These are phyloP conservation scores for Serendipita sp. DNA, from an alignment of 768 basidiomycete species.

Conservation along the genomic window DNA sequence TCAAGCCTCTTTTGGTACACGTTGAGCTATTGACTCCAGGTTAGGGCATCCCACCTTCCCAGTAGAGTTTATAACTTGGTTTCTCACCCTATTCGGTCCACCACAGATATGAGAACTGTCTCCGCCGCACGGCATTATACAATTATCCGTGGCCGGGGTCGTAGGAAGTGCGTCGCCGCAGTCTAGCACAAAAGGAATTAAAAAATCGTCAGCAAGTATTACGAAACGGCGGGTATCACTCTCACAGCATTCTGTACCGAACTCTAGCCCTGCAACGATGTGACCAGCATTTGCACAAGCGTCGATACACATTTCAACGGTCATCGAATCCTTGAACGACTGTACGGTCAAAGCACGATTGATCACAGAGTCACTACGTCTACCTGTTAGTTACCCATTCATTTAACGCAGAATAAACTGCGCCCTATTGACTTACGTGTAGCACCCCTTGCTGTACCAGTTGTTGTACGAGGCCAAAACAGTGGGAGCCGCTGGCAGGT, in stretches of 20 bases:
- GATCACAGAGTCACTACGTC: slow-evolving; percentile 33
- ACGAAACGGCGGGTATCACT: too few relatives aligned
- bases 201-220: too few relatives aligned
- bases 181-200: too few relatives aligned
- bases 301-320: slow-evolving; percentile 47
- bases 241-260: background rate
- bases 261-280: slow-evolving; percentile 59
- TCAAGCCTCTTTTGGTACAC: too few relatives aligned
- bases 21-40: too few relatives aligned
- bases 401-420: background rate
- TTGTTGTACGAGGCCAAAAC: slow-evolving; percentile 18
- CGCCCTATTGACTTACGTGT: slow-evolving; percentile 12
- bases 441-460: slow-evolving; percentile 52
- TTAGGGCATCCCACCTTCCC: too few relatives aligned
- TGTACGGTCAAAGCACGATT: slow-evolving; percentile 44
- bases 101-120: background rate
- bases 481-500: slow-evolving; percentile 20
- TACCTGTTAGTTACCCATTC: background rate
- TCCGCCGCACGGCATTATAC: background rate
- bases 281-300: slow-evolving; percentile 40
- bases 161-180: background rate
- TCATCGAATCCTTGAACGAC: slow-evolving; percentile 27
- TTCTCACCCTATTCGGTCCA: background rate
- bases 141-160: background rate
- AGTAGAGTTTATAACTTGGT: too few relatives aligned